Conservation (phyloP, 2,329 filamentous ascomycete species). For the Alternaria postmessia region DNA sequence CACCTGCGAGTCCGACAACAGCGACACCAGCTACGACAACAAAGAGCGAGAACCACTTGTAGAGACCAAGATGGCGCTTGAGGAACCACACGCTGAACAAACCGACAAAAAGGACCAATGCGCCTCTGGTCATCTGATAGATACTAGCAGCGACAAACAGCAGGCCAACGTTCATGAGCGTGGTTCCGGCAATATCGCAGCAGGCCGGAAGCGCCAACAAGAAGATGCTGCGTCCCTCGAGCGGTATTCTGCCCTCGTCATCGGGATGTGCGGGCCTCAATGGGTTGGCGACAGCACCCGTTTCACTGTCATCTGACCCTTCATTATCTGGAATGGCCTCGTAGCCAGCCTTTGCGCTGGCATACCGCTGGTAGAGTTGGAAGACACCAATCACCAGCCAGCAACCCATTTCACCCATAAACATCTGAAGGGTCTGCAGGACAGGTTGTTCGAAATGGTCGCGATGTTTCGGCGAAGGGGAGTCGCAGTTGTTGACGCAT, state of each 20-base stretch:
- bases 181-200: slow-evolving; percentile 94
- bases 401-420: slow-evolving; percentile 93
- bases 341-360: slow-evolving; percentile 66
- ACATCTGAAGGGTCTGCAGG: slow-evolving; percentile 97
- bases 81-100: slow-evolving; percentile 94
- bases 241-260: slow-evolving; percentile 64
- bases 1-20: slow-evolving; percentile 87
- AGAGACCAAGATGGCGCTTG: slow-evolving; percentile 77
- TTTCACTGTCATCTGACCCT: slow-evolving; percentile 55
- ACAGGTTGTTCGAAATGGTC: slow-evolving; percentile 91
- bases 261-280: slow-evolving; percentile 56
- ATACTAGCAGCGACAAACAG: slow-evolving; percentile 95
- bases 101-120: slow-evolving; percentile 93
- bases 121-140: slow-evolving; percentile 98
- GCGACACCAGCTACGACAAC: slow-evolving; percentile 89
- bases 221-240: slow-evolving; percentile 75
- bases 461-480: slow-evolving; percentile 70
- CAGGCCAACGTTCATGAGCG: slow-evolving; percentile 94
- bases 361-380: slow-evolving; percentile 69
- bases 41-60: slow-evolving; percentile 90
- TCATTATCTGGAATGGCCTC: slow-evolving; percentile 63
- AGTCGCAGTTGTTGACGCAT: slow-evolving; percentile 90
- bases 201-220: slow-evolving; percentile 85
- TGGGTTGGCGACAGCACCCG: slow-evolving; percentile 62
- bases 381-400: slow-evolving; percentile 86